phyloP scores from a whole-genome alignment of 495 filamentous ascomycete genomes.

The Xylaria palmicola region DNA sequence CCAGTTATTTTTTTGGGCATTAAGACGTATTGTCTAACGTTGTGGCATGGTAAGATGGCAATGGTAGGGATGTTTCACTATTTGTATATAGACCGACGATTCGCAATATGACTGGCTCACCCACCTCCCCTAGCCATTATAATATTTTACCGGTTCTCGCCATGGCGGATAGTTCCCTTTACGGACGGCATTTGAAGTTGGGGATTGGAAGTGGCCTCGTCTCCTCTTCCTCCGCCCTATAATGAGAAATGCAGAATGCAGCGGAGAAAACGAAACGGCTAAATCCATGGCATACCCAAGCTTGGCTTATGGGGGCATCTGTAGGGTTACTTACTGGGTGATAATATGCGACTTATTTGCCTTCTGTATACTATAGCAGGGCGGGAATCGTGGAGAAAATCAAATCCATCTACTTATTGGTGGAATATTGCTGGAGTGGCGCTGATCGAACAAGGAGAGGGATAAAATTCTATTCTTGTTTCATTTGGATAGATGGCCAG shows the following conservation, averaged over 20 bases:
- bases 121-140: background rate
- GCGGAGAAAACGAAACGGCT: constrained; percentile 17
- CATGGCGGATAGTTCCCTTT: background rate
- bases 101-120: background rate
- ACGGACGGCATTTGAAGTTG: background rate
- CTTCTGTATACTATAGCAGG: too few species aligned
- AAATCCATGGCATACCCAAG: constrained; percentile 18
- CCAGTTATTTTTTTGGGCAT: background rate
- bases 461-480: background rate
- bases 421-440: background rate
- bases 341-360: too few species aligned
- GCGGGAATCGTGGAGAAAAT: background rate
- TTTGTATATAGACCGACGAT: background rate
- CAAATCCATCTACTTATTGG: background rate
- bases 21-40: background rate
- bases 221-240: constrained; percentile 13
- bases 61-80: background rate
- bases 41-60: background rate
- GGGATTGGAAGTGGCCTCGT: background rate
- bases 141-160: constrained; percentile 12
- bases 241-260: background rate
- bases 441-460: background rate
- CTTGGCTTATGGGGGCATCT: too few species aligned
- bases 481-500: background rate
- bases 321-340: too few species aligned